These are phyloP conservation scores for Kodamaea kakaduensis DNA, from an alignment of 805 yeast genomes.

Conservation along the genomic window DNA sequence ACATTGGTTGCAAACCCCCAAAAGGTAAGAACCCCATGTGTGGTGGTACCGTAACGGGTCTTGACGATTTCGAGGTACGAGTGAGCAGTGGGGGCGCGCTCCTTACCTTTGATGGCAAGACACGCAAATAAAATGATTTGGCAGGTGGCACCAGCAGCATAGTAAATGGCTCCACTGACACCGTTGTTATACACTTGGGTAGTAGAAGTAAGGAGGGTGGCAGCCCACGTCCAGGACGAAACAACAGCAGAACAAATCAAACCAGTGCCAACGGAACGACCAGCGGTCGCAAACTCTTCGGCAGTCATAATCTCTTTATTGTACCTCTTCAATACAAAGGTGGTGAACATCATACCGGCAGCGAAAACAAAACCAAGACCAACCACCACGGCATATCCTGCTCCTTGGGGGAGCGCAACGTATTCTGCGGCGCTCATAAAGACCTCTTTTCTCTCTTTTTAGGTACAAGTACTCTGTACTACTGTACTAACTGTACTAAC, in stretches of 20 bases:
- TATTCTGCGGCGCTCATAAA: conserved; percentile 19
- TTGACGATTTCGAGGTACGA: conserved; percentile 83
- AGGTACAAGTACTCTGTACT: too few relatives aligned
- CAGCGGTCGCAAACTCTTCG: conserved; percentile 92
- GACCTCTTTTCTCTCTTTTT: too few relatives aligned
- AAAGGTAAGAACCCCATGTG: conserved; percentile 67
- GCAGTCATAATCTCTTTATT: conserved; percentile 85
- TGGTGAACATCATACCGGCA: conserved; percentile 72
- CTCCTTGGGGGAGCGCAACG: conserved; percentile 60
- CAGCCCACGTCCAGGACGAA: conserved; percentile 78
- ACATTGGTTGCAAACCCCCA: conserved; percentile 87
- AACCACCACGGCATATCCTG: conserved; percentile 83
- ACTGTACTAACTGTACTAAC: too few relatives aligned
- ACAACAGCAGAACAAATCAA: conserved; percentile 88
- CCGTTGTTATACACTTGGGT: conserved; percentile 77
- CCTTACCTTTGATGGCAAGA: conserved; percentile 83
- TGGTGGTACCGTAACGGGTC: conserved; percentile 72
- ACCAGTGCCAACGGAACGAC: conserved; percentile 81
- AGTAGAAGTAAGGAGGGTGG: conserved; percentile 67
- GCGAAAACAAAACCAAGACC: conserved; percentile 85
- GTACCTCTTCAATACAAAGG: conserved; percentile 68
- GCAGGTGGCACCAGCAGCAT: conserved; percentile 89
- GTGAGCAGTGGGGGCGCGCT: conserved; percentile 87
- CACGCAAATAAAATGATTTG: conserved; percentile 85
- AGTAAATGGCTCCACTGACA: conserved; percentile 73